Base-by-base conservation (phyloP, 163 green algal species). In the Coccomyxa subellipsoidea region DNA sequence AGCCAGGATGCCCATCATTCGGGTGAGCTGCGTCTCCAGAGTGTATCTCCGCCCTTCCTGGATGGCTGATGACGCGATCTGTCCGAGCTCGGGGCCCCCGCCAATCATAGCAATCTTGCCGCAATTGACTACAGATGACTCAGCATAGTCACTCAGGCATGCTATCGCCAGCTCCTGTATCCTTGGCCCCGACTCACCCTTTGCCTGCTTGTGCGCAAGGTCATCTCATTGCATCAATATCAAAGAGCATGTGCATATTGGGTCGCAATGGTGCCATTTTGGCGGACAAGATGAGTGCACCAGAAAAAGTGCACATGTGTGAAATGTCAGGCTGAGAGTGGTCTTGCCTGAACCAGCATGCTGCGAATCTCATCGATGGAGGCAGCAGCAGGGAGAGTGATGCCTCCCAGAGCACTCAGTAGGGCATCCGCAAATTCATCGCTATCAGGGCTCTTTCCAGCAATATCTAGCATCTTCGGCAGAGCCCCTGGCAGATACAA, bases 401-500 rank as follows among this genome's bases (percentile, higher is more conserved):
- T 73, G 38, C 76, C 69, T 59, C 76, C 80, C 23, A 36, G 53
- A n/a, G 66, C 79, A 54, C 27, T n/a, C 70, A 6, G n/a, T 54
- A 94, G 34, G 2, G 80, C 78, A 31, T 69, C 80, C 2, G 70
- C 40, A 37, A 94, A 80, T 39, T 47, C 53, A 4, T 82, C 83
- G 31, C 75, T 85, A 34, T 87, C 80, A 34, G 70, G 66, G 54
- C 77, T 78, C 6, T 70, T 35, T 0, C 39, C 85, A 21, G 86
- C 82, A 34, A 92, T 87, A 5, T 82, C 72, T 77, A 95, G 85
- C 77, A 95, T 85, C 38, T 79, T 76, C 4, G 91, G 87, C 27
- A 90, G 79, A 0, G 85, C 89, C 0, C 90, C 90, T 0, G 89
- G 85, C 37, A 82, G 82, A 0, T 78, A 79, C 71, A 95, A 81